Conservation (phyloP, 164 flowering plant genomes). For the Tetracentron sinense region DNA sequence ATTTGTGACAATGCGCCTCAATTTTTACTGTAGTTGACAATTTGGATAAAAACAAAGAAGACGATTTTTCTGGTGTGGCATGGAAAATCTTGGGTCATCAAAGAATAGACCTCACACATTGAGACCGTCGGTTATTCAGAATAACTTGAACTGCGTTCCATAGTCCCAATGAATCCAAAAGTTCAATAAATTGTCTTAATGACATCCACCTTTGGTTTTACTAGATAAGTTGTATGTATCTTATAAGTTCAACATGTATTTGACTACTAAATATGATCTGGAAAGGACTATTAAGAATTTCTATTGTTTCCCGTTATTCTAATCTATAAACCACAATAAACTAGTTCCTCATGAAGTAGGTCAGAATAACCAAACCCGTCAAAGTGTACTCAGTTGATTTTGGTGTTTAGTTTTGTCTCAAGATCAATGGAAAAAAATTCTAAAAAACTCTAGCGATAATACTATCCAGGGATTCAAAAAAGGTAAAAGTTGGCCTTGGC, state of each 20-base stretch:
- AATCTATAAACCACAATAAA: no score
- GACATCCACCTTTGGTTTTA: no score
- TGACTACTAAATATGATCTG: background rate
- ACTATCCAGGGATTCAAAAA: no score
- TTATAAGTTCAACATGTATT: background rate
- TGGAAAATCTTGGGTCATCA: background rate
- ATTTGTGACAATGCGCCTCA: background rate
- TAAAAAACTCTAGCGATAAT: background rate
- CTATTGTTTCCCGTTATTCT: no score
- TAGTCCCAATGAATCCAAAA: no score
- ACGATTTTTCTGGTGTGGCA: background rate
- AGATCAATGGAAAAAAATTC: background rate
- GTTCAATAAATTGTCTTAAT: no score
- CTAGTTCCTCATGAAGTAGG: no score
- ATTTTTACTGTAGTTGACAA: no score
- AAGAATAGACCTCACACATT: background rate
- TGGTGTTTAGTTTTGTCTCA: background rate
- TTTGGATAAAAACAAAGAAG: background rate
- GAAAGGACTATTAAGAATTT: no score
- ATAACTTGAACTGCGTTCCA: no score
- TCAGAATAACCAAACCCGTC: background rate
- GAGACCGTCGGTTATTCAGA: no score
- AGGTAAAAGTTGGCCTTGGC: no score
- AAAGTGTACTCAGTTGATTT: background rate
- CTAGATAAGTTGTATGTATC: background rate